These are phyloP conservation scores for Stylonectria norvegica DNA, from an alignment of 2,329 filamentous ascomycete genomes.

Conservation along the genomic window DNA sequence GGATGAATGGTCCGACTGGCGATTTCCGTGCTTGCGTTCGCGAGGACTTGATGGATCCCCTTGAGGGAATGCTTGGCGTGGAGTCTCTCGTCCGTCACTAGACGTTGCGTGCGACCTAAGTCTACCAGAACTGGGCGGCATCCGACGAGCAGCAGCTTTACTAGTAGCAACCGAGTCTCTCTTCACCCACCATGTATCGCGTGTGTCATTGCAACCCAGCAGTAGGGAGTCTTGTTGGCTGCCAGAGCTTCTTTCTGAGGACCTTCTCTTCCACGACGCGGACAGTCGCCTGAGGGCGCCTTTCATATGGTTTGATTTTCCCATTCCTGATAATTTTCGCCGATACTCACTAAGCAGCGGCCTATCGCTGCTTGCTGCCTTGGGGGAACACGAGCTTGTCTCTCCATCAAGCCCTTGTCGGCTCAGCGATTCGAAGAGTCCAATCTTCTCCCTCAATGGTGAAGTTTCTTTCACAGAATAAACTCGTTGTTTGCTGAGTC, in stretches of 20 bases:
- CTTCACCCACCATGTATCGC: background rate
- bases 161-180: background rate
- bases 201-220: background rate
- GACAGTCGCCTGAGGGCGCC: background rate
- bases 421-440: slow-evolving; percentile 29
- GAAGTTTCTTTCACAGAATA: slow-evolving; percentile 11
- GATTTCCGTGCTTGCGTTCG: too few species aligned
- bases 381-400: background rate
- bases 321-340: background rate
- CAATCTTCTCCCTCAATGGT: slow-evolving; percentile 28
- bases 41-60: too few species aligned
- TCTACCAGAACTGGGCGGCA: background rate
- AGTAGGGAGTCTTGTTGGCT: background rate
- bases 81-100: too few species aligned
- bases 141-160: background rate
- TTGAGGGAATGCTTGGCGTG: background rate
- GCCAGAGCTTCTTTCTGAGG: background rate
- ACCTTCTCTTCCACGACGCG: background rate
- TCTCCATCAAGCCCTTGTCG: background rate
- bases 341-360: background rate
- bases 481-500: background rate
- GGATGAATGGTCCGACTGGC: background rate
- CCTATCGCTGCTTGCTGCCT: background rate
- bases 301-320: background rate
- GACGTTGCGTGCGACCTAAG: too few species aligned